Percentiles rank a stretch among this genome's conserved stretches.
Conservation (phyloP, 1,284 basidiomycete species). For the Cerioporus squamosus region DNA sequence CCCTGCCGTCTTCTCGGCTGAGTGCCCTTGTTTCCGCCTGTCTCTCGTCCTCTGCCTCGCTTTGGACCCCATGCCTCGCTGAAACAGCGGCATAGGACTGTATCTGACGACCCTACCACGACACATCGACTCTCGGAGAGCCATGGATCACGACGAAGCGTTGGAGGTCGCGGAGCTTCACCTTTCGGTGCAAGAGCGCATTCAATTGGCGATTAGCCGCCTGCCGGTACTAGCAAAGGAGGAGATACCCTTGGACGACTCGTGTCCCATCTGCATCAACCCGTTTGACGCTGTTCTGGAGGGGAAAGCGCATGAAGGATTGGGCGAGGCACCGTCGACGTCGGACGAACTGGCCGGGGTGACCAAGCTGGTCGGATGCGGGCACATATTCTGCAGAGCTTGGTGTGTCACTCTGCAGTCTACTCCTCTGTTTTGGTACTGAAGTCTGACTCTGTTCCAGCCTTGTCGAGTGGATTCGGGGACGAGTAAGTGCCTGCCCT, state of each 20-base stretch:
- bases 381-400: slow-evolving; percentile 67
- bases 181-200: slow-evolving; percentile 28
- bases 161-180: slow-evolving; percentile 16
- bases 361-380: slow-evolving; percentile 61
- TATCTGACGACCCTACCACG: neutral
- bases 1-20: neutral
- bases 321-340: slow-evolving; percentile 18
- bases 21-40: neutral
- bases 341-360: slow-evolving; percentile 42
- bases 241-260: slow-evolving; percentile 52
- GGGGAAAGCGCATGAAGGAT: slow-evolving; percentile 31
- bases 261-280: slow-evolving; percentile 67
- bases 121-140: neutral
- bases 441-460: slow-evolving; percentile 35
- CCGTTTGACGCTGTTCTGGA: slow-evolving; percentile 50
- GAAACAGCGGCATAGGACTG: too few relatives aligned
- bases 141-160: slow-evolving; percentile 8
- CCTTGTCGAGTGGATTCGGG: slow-evolving; percentile 66
- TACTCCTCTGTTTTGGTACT: neutral
- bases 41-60: neutral
- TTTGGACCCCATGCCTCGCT: slow-evolving; percentile 3
- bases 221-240: slow-evolving; percentile 50
- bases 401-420: slow-evolving; percentile 51
- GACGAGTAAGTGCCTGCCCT: slow-evolving; percentile 44
- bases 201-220: slow-evolving; percentile 37